Base-by-base conservation (phyloP, 352 stramenopile genomes). In the Phytophthora crassamura region DNA sequence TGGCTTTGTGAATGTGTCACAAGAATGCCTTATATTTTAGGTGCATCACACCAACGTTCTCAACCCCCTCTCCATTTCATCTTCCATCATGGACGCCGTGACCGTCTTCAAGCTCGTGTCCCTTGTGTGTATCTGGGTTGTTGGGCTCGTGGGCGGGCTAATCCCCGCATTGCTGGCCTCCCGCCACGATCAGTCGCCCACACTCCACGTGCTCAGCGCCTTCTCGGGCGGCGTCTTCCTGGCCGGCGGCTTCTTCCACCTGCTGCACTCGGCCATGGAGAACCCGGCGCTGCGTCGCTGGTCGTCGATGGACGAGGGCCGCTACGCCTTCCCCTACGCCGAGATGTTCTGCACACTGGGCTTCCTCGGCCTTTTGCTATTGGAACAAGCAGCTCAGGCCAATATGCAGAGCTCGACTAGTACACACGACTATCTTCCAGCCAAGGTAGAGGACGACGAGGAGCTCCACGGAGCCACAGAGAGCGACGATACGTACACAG, bases 71-170 rank as follows among this genome's bases (percentile, higher is more conserved):
- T 30, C 25, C 25, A 30, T 30, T 30, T 30, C 25, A 30, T 30
- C 25, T 30, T 6, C 25, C 25, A 66, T 30, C 46, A 89, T 91
- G 79, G 63, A 91, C 39, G 59, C 75, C 34, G 72, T 91, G 43
- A 82, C 79, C 1, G 61, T 88, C 33, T 93, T 93, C 64, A 93
- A 93, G 72, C 75, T 93, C 68, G 83, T 93, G 46, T 90, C 85
- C 20, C 72, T 93, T 51, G 67, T 72, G 39, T 78, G 67, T 56
- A 91, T 93, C 59, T 93, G 85, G 85, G 47, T 91, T 45, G 78
- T 93, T 32, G 82, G 79, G 0, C 72, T 93, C 39, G 59, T 47
- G 8, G 85, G 85, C 30, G 85, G 85, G 2, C 67, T 93, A 8
- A 34, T 83, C 0, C 85, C 85, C 16, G 75, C 69, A 32, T 67